Percentiles rank a stretch among this genome's conserved stretches.
phyloP scores from a whole-genome alignment of 1,284 basidiomycete species.

The Apiotrichum gracile region DNA sequence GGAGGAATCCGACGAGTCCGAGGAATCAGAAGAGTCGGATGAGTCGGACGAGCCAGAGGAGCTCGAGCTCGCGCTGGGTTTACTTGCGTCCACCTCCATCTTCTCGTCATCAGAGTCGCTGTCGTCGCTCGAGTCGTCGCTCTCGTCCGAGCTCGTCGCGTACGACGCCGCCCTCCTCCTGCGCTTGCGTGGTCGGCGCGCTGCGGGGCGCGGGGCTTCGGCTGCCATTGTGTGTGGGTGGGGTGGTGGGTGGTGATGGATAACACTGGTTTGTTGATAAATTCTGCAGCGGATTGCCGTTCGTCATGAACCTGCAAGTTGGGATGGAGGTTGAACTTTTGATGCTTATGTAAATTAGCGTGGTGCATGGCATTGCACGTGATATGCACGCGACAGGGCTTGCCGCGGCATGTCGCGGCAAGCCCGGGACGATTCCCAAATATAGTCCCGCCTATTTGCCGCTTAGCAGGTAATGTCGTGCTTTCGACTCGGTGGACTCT shows the following conservation, averaged over 20 bases:
- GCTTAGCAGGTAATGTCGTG: no score
- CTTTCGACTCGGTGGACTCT: no score
- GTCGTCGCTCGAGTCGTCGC: constrained; percentile 6
- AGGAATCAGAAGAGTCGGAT: constrained; percentile 22
- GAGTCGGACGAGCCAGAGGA: constrained; percentile 11
- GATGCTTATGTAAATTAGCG: constrained; percentile 7
- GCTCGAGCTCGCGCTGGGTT: not conserved
- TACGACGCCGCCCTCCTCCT: constrained; percentile 35
- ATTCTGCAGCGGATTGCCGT: not conserved
- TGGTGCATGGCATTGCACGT: no score
- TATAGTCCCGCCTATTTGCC: no score
- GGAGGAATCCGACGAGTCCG: constrained; percentile 3
- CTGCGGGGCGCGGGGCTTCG: constrained; percentile 3
- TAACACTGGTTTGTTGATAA: constrained; percentile 5
- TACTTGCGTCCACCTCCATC: constrained; percentile 22
- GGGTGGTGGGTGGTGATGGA: not conserved
- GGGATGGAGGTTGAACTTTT: no score
- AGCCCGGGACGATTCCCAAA: no score
- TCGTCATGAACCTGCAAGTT: constrained; percentile 2
- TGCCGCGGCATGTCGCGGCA: no score
- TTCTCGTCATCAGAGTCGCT: constrained; percentile 25
- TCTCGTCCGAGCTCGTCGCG: constrained; percentile 23
- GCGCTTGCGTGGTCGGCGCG: constrained; percentile 25
- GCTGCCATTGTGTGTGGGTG: constrained; percentile 10
- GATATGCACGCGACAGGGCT: no score